Conservation (phyloP, 2,329 filamentous ascomycete genomes). For the Fusarium redolens region DNA sequence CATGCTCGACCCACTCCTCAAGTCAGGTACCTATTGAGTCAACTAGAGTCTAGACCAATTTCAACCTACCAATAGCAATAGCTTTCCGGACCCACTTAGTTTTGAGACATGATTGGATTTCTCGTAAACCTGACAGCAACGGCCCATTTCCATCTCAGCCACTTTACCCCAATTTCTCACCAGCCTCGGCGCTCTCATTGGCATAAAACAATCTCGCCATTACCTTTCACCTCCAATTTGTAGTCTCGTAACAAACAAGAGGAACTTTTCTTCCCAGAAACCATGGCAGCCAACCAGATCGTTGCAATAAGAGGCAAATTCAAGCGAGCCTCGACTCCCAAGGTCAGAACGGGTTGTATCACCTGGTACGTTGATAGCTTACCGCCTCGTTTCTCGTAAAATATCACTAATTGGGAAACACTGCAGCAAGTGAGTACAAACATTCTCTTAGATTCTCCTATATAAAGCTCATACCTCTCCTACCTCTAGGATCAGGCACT, state of each 20-base stretch:
- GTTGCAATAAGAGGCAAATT: not conserved
- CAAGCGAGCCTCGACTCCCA: conserved; percentile 12
- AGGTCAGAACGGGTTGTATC: conserved; percentile 9
- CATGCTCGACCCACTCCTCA: too few relatives aligned
- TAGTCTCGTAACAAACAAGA: not conserved
- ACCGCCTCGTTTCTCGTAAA: not conserved
- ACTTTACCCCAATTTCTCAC: not conserved
- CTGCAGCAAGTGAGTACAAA: not conserved
- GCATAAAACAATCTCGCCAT: not conserved
- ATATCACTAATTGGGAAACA: not conserved
- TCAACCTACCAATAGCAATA: not conserved
- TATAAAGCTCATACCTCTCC: not conserved
- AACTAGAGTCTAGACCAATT: not conserved
- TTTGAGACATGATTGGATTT: not conserved
- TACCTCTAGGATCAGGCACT: not conserved
- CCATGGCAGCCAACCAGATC: not conserved
- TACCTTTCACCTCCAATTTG: not conserved
- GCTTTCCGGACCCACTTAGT: not conserved
- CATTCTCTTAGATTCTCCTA: fast-evolving
- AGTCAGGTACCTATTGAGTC: too few relatives aligned
- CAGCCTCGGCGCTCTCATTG: not conserved
- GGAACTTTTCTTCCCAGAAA: fast-evolving
- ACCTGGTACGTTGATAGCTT: conserved; percentile 16
- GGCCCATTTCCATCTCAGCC: not conserved
- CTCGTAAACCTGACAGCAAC: not conserved